These are phyloP conservation scores for Nicotiana tabacum DNA, from an alignment of 257 asterid species.

Conservation along the genomic window DNA sequence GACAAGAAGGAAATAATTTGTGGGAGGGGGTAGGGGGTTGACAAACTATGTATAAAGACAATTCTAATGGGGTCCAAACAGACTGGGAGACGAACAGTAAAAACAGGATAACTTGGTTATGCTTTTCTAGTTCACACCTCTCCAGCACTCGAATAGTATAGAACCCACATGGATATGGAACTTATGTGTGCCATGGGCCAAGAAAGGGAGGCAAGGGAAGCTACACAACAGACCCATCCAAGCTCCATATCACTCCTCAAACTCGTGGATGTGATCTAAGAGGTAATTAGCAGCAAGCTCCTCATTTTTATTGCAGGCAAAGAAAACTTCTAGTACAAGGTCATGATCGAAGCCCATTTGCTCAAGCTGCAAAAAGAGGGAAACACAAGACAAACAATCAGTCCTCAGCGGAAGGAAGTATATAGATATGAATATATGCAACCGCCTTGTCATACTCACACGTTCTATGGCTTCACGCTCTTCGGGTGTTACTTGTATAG, in stretches of 20 bases:
- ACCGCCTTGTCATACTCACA: constrained; percentile 30
- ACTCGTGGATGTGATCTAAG: constrained; percentile 81
- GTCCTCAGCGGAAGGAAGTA: not conserved
- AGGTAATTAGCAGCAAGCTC: constrained; percentile 91
- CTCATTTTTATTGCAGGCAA: constrained; percentile 93
- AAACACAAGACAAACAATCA: not conserved
- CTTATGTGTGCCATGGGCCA: not conserved
- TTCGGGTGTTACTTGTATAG: constrained; percentile 61
- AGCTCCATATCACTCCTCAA: constrained; percentile 44
- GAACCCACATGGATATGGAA: not conserved
- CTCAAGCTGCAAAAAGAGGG: constrained; percentile 51
- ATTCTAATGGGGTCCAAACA: not conserved
- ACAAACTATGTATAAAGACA: not conserved
- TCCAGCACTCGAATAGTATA: constrained; percentile 3
- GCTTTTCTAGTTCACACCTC: constrained; percentile 2
- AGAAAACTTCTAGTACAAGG: constrained; percentile 63
- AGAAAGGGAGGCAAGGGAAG: not conserved
- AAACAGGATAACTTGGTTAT: constrained; percentile 9
- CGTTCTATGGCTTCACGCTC: constrained; percentile 74
- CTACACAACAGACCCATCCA: not conserved
- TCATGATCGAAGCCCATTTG: constrained; percentile 87
- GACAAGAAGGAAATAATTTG: no score
- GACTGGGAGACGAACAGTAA: not conserved
- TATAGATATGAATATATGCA: not conserved
- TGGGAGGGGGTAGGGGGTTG: not conserved